Evolutionary conservation across 2,329 filamentous ascomycete species (phyloP), one percentile per base, ranked within the genome.

Genomic region (Davidsoniella virescens): DNA sequence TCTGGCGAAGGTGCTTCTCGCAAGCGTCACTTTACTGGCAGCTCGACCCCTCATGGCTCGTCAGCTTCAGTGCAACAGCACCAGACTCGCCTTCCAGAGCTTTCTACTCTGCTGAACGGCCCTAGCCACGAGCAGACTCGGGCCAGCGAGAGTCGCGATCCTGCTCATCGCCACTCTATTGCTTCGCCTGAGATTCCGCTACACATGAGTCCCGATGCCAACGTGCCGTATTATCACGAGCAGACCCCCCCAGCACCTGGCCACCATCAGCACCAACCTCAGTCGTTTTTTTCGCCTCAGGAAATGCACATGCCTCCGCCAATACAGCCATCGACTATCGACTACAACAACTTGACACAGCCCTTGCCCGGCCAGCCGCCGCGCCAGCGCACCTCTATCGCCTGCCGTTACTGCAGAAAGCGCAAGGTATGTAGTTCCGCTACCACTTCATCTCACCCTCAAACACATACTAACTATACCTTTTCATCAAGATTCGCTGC

Each of bases 321-420:
- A 14, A 10, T n/a, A n/a, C 5, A 9, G 42, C n/a, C n/a, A 14
- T 2, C 8, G 16, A 5, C 5, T 36, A 16, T 16, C 29, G 14
- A 20, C 10, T 29, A 38, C 26, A 40, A 38, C 26, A 40, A 16
- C 25, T 36, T 29, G 42, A 23, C n/a, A 10, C 49, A 40, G n/a
- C 10, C 25, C 5, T 2, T 37, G 40, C 5, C 37, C 14, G 50
- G 50, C n/a, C 50, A 52, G 18, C 50, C 75, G 3, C 75, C 75
- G 1, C 65, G 74, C 18, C 74, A 78, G 59, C 65, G 75, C 26
- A 78, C 74, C 1, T 76, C 73, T 0, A 78, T 78, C 55, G 74
- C 74, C 3, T 78, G 75, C 59, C 67, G 71, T 49, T 78, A 78
- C 55, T 78, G 75, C 58, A 64, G 74, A n/a, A 75, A 76, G 60